Conservation (phyloP, 2,329 filamentous ascomycete genomes). For the Sphaerulina musiva region DNA sequence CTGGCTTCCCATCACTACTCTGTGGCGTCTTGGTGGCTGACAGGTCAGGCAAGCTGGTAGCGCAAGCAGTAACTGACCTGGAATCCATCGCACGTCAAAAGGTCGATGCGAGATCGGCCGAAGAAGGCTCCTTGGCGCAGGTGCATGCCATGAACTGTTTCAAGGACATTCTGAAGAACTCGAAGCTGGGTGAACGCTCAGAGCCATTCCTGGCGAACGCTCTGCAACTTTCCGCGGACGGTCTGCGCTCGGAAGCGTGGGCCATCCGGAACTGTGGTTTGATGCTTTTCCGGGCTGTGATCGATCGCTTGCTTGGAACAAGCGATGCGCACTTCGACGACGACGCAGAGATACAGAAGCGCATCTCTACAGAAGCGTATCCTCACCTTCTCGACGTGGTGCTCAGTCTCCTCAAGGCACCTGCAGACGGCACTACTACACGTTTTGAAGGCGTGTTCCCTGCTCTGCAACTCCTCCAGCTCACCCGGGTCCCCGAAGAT, state of each 20-base stretch:
- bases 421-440: slow-evolving; percentile 7
- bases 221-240: slow-evolving; percentile 71
- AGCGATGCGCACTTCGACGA: slow-evolving; percentile 58
- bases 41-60: slow-evolving; percentile 51
- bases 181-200: slow-evolving; percentile 63
- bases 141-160: slow-evolving; percentile 93
- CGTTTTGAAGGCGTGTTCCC: slow-evolving; percentile 66
- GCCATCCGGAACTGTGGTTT: slow-evolving; percentile 89
- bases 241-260: slow-evolving; percentile 78
- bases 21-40: slow-evolving; percentile 71
- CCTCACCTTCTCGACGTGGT: slow-evolving; percentile 59
- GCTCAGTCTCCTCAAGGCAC: slow-evolving; percentile 49
- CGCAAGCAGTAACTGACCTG: slow-evolving; percentile 57
- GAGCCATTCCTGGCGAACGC: slow-evolving; percentile 68
- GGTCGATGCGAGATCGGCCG: slow-evolving; percentile 29
- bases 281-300: slow-evolving; percentile 78
- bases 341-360: slow-evolving; percentile 42
- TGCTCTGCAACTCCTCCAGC: slow-evolving; percentile 71
- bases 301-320: slow-evolving; percentile 70
- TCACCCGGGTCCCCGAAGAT: slow-evolving; percentile 59
- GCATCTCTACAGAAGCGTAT: slow-evolving; percentile 65
- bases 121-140: slow-evolving; percentile 64
- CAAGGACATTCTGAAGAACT: slow-evolving; percentile 84
- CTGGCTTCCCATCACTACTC: slow-evolving; percentile 81
- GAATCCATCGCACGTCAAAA: slow-evolving; percentile 48